Evolutionary conservation across 345 rosid genomes (phyloP).

Genomic region (Eucalyptus shirleyi): DNA sequence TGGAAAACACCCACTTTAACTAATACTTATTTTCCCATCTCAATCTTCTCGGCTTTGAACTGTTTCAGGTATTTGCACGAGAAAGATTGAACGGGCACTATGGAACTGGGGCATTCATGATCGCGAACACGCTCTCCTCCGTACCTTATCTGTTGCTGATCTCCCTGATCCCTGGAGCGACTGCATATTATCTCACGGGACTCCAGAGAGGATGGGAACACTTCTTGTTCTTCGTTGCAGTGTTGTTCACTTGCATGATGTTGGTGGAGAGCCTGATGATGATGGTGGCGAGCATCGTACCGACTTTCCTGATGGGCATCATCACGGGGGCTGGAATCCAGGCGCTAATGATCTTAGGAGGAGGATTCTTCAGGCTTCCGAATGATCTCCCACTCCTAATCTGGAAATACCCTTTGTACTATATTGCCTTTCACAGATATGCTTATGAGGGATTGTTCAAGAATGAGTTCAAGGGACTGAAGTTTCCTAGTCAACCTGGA

Average conservation of each 20-base stretch:
- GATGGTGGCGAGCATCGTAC: neutral
- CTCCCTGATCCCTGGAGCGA: neutral
- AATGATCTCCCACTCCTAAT: neutral
- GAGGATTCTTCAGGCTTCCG: neutral
- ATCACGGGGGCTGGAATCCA: neutral
- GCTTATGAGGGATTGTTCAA: neutral
- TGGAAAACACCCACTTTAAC: neutral
- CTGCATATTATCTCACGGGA: neutral
- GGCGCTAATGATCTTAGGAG: neutral
- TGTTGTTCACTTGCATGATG: neutral
- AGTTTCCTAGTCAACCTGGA: neutral
- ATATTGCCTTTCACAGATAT: neutral
- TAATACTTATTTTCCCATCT: neutral
- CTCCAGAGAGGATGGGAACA: neutral
- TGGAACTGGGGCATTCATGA: neutral
- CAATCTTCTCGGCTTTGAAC: neutral
- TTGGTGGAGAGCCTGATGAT: neutral
- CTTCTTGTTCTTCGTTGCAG: neutral
- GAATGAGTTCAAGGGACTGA: slow-evolving; percentile 3
- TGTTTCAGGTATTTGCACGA: slow-evolving; percentile 6
- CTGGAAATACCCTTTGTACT: slow-evolving; percentile 1
- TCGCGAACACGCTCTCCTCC: neutral
- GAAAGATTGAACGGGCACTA: slow-evolving; percentile 2
- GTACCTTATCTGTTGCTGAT: neutral
- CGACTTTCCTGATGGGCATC: neutral